Conservation (phyloP, 495 filamentous ascomycete species). For the Podospora conica region DNA sequence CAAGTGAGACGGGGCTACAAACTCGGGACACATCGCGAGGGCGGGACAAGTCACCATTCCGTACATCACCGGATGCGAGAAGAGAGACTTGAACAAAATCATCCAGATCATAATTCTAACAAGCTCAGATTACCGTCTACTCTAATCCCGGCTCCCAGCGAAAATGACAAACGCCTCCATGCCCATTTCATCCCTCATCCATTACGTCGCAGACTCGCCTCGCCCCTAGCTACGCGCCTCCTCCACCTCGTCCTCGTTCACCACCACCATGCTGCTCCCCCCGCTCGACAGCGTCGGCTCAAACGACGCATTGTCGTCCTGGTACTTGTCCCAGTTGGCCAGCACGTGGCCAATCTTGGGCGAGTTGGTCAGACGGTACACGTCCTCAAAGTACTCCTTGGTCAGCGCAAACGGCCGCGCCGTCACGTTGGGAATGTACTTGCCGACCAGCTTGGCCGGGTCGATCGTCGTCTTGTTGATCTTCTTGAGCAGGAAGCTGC, state of each 20-base stretch:
- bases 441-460: slow-evolving; percentile 89
- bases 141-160: not conserved
- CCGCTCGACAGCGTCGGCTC: slow-evolving; percentile 3
- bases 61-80: too few species aligned
- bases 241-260: slow-evolving; percentile 6
- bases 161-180: not conserved
- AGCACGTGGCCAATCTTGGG: slow-evolving; percentile 86
- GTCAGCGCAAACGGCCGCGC: slow-evolving; percentile 90
- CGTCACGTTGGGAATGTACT: slow-evolving; percentile 99
- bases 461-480: slow-evolving; percentile 98
- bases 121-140: not conserved
- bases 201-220: not conserved
- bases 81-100: too few species aligned
- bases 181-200: not conserved
- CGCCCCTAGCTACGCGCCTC: not conserved
- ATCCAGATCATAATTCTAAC: not conserved
- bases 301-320: slow-evolving; percentile 22
- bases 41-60: too few species aligned
- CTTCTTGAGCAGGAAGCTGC: slow-evolving; percentile 95
- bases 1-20: not conserved
- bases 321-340: slow-evolving; percentile 72
- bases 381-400: slow-evolving; percentile 99
- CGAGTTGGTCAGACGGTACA: slow-evolving; percentile 87
- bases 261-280: slow-evolving; percentile 11
- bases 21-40: not conserved